phyloP scores from a whole-genome alignment of 352 stramenopile genomes.

The Phytophthora aleatoria region DNA sequence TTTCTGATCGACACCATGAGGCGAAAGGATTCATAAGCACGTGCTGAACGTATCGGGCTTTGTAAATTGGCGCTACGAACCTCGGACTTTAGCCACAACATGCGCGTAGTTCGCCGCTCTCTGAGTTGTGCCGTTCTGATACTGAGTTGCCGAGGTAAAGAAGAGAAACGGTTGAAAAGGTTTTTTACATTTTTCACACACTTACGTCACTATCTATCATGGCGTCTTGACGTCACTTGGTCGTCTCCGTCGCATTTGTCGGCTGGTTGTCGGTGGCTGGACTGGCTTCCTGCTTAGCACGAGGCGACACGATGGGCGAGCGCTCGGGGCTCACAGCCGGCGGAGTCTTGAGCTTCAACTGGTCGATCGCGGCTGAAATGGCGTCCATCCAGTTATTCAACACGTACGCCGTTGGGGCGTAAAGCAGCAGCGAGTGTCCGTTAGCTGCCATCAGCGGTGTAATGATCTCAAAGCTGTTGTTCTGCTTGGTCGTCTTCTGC shows the following conservation, averaged over 20 bases:
- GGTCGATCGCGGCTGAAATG: conserved; percentile 55
- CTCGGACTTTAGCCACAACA: conserved; percentile 14
- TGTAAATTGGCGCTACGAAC: conserved; percentile 9
- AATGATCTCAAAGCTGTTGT: conserved; percentile 82
- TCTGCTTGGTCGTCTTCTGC: conserved; percentile 71
- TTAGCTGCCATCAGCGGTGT: conserved; percentile 72
- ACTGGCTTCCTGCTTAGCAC: conserved; percentile 31
- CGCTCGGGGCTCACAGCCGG: conserved; percentile 17
- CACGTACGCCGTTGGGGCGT: conserved; percentile 48
- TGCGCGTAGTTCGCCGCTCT: neutral
- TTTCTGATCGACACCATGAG: conserved; percentile 28
- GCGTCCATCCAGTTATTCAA: conserved; percentile 70
- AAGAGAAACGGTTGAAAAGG: conserved; percentile 4
- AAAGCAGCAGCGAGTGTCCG: conserved; percentile 69
- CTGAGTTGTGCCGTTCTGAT: no score
- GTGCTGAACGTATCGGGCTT: conserved; percentile 3
- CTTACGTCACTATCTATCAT: conserved; percentile 19
- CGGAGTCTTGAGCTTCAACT: conserved; percentile 32
- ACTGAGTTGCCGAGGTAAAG: neutral
- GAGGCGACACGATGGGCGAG: conserved; percentile 31
- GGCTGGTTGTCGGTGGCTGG: conserved; percentile 22
- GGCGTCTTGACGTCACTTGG: conserved; percentile 11
- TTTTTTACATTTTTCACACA: conserved; percentile 30
- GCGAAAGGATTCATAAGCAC: conserved; percentile 10
- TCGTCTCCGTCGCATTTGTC: conserved; percentile 14